Evolutionary conservation across 2,329 filamentous ascomycete genomes (phyloP), one percentile per base, ranked within the genome.

Genomic region (Diaporthe longicolla): DNA sequence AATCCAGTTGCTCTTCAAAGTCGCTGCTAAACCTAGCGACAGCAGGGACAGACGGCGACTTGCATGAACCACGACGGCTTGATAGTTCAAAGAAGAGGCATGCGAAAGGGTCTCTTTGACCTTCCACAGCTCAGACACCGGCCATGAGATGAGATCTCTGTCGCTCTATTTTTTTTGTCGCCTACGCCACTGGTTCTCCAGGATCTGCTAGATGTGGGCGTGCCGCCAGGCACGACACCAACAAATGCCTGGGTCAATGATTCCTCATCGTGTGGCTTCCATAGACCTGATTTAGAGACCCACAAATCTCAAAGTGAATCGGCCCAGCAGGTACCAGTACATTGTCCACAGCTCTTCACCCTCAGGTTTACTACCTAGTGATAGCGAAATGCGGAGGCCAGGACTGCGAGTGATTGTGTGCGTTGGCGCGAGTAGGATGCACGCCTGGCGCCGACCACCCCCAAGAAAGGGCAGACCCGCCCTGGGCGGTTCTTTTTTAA

Each of bases 51-150:
- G 55, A 52, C 66, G 71, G 73, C 61, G 57, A 71, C 52, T 24
- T 75, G 73, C 73, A 75, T 75, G 73, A 75, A 75, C 73, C 43
- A 73, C 65, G 29, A 68, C 54, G 26, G 55, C 59, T 17, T 54
- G 45, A 68, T 50, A 45, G 63, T 54, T 68, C 32, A 68, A 68
- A 68, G 48, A 35, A 17, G 45, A 50, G n/a, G 48, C n/a, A 54
- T 68, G 32, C 48, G 63, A 68, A 54, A 68, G n/a, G 21, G 11
- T 35, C n/a, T 54, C 63, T 40, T 68, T 32, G 10, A 54, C 24
- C 37, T 54, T 50, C 9, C 65, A 66, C 3, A 35, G 29, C 59
- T 59, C 43, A 57, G 45, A 54, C 63, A 68, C 9, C 29, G 54
- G 32, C 21, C 52, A 29, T 37, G 19, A 68, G 63, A 54, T 54